Conservation (phyloP, 495 filamentous ascomycete species). For the Immersiella caudata region DNA sequence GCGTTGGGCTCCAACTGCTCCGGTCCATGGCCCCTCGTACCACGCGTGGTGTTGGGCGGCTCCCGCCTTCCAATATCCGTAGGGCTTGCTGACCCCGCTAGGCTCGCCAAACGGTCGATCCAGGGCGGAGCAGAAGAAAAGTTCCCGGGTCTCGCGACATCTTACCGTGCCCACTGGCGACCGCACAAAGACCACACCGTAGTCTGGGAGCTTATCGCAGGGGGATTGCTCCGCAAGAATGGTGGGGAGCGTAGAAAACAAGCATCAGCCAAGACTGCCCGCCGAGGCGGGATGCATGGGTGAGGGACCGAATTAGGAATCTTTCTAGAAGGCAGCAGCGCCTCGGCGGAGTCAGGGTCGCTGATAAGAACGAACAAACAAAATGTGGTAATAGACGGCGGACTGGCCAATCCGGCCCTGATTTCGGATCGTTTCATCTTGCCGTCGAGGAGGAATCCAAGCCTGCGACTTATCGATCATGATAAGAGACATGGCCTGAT, state of each 20-base stretch:
- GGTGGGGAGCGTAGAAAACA: slow-evolving; percentile 8
- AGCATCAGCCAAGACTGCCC: slow-evolving; percentile 22
- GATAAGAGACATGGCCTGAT: slow-evolving; percentile 1
- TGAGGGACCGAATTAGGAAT: slow-evolving; percentile 6
- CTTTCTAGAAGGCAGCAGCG: slow-evolving; percentile 11
- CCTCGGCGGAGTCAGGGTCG: background rate
- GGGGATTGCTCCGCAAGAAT: slow-evolving; percentile 10
- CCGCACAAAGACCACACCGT: background rate
- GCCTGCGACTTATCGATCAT: background rate
- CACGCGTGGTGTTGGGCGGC: background rate
- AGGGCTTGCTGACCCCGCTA: background rate
- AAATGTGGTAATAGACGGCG: slow-evolving; percentile 15
- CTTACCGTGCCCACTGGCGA: background rate
- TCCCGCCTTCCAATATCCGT: background rate
- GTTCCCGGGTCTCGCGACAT: background rate
- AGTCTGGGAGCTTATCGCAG: slow-evolving; percentile 7
- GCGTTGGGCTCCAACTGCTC: background rate
- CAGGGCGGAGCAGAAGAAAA: background rate
- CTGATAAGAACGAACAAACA: slow-evolving; percentile 19
- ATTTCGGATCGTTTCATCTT: background rate
- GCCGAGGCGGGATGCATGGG: slow-evolving; percentile 13
- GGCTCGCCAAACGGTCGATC: background rate
- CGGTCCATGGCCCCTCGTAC: background rate
- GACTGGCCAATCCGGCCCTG: slow-evolving; percentile 6
- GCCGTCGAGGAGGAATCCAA: background rate